Evolutionary conservation across 257 asterid species (phyloP).

Genomic region (Lantana camara): DNA sequence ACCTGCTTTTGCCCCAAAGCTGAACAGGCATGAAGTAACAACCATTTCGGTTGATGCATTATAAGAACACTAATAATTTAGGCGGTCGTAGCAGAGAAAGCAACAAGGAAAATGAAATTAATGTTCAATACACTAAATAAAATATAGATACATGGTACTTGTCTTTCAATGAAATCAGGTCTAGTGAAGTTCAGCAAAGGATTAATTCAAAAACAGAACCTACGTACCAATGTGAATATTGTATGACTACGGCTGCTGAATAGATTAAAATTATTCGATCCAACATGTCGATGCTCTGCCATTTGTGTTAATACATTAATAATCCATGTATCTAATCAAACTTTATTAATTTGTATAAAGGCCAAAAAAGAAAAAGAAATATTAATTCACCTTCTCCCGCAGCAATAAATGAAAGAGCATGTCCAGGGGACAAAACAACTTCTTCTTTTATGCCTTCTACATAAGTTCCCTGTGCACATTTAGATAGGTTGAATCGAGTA

Average conservation of each 20-base stretch:
- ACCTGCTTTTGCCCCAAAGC: constrained; percentile 13
- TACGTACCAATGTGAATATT: constrained; percentile 85
- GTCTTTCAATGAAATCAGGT: too few species aligned
- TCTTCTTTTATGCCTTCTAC: constrained; percentile 98
- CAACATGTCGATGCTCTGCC: constrained; percentile 97
- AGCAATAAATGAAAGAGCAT: constrained; percentile 87
- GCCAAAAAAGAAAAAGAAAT: constrained; percentile 29
- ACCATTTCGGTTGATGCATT: background rate
- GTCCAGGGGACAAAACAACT: constrained; percentile 91
- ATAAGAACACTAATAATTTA: too few species aligned
- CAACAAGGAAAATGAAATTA: too few species aligned
- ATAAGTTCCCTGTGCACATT: constrained; percentile 75
- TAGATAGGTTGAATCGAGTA: constrained; percentile 24
- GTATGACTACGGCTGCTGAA: constrained; percentile 99
- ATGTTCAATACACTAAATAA: constrained; percentile 14
- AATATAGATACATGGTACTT: background rate
- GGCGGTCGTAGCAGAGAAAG: background rate
- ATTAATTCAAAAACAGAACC: constrained; percentile 18
- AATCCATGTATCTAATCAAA: background rate
- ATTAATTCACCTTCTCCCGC: constrained; percentile 69
- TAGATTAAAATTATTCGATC: constrained; percentile 93
- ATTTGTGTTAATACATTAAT: constrained; percentile 25
- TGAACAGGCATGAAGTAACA: constrained; percentile 3
- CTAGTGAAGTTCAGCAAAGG: too few species aligned
- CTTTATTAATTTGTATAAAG: constrained; percentile 13